Base-by-base conservation (phyloP, 371 early-diverging fungal species). In the Mortierella sp. region DNA sequence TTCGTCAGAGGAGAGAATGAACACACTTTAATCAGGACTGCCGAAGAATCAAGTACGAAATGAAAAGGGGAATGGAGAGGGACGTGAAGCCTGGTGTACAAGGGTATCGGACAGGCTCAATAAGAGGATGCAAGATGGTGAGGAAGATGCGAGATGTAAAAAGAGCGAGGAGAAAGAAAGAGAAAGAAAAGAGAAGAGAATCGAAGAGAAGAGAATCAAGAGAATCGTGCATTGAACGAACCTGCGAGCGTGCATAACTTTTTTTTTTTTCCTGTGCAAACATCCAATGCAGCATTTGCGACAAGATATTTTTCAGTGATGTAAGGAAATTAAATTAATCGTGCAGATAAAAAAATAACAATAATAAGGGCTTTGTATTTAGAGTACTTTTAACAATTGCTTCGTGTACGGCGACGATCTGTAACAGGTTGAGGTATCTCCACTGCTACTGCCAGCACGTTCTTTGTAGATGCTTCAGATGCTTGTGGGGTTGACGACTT, bases 161-260 rank as follows among this genome's bases (percentile, higher is more conserved):
- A 61, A 54, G 56, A 61, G 42, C 51, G 64, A 45, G 35, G 47
- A 53, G 42, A 55, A 47, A 34, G 49, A 64, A 67, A 64, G 62
- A 54, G 66, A 59, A 58, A 55, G 64, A 61, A 40, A 66, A 58
- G 58, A 35, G 64, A 60, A 66, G 64, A 56, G 59, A 62, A 58
- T 57, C 59, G 57, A 28, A 66, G 64, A 56, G 59, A 62, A 58
- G 57, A 56, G 57, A 28, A 34, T 19, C 10, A 13, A 15, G 34
- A 34, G n/a, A 57, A 15, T 34, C 32, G 57, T 31, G 10, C 32
- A 57, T 17, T 28, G 62, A 57, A 35, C 49, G 29, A 61, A 58
- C 15, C 23, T 13, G 23, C 22, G 53, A 53, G 22, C 28, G 13
- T 45, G 45, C 45, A 45, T 45, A 58, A 19, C 45, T 45, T 45